Conservation (phyloP, 371 early-diverging fungal genomes). For the Catenaria anguillulae region DNA sequence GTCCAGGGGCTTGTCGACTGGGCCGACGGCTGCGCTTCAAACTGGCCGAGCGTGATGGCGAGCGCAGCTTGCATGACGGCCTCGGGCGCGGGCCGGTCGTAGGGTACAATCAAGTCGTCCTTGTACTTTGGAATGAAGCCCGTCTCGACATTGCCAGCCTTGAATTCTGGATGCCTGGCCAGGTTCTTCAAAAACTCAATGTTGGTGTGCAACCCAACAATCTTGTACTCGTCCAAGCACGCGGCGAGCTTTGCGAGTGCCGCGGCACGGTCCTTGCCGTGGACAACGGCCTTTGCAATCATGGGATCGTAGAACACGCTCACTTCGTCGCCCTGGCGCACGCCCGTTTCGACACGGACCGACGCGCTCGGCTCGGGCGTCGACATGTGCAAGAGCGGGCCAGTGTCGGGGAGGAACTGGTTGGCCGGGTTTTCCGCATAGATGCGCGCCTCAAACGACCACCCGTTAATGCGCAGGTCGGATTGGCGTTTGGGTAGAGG, state of each 20-base stretch:
- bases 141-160: slow-evolving; percentile 79
- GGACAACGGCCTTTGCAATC: slow-evolving; percentile 90
- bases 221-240: slow-evolving; percentile 62
- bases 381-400: slow-evolving; percentile 56
- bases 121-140: slow-evolving; percentile 62
- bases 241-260: slow-evolving; percentile 65
- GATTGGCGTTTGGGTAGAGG: slow-evolving; percentile 54
- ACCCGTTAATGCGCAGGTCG: slow-evolving; percentile 55
- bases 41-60: slow-evolving; percentile 34
- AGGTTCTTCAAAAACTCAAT: slow-evolving; percentile 74
- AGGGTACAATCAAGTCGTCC: neutral
- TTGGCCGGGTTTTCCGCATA: slow-evolving; percentile 92
- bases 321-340: slow-evolving; percentile 77
- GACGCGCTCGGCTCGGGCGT: slow-evolving; percentile 44
- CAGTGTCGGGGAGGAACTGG: slow-evolving; percentile 87
- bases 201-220: slow-evolving; percentile 84
- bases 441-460: slow-evolving; percentile 93
- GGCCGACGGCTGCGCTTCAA: neutral
- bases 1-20: slow-evolving; percentile 13
- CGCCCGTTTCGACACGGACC: slow-evolving; percentile 84
- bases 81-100: slow-evolving; percentile 27
- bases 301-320: slow-evolving; percentile 92
- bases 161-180: slow-evolving; percentile 64
- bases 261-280: slow-evolving; percentile 64
- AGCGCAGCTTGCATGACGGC: slow-evolving; percentile 58